Base-by-base conservation (phyloP, 2,329 filamentous ascomycete species). In the Fusarium sp. region DNA sequence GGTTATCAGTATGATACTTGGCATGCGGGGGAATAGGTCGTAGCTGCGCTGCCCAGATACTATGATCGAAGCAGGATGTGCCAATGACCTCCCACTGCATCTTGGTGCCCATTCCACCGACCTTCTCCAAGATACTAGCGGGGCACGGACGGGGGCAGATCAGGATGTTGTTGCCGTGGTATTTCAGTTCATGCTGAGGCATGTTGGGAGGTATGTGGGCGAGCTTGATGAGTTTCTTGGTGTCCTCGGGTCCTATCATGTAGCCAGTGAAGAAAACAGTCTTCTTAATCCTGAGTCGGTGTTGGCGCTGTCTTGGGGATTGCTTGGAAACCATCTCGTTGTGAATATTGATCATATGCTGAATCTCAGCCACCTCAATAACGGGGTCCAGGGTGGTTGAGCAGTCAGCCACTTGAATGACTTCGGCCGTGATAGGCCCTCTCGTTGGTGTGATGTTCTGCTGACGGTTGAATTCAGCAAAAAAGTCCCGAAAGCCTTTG, bases 221-320 rank as follows among this genome's bases (percentile, higher is more conserved):
- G n/a, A 97, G 84, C 8, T 86, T 85, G 57, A 92, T 86, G 37
- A 98, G 83, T 57, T 87, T 88, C 74, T 92, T 87, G 3, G 90
- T 91, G 77, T 96, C 92, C 28, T 87, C 83, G 47, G 88, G 84
- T 40, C 85, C 85, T 69, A 99, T 90, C 79, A 97, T 88, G 80
- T 99, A 98, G 50, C 93, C 93, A 2, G 96, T 97, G 80, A 95
- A 97, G 79, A 94, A 93, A 50, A 97, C 91, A 2, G 89, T 93
- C 77, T 94, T 94, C 78, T 92, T 93, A 77, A 99, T 93, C 71
- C 88, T 85, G 63, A 96, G 84, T 45, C 80, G 82, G 40, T 80
- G 77, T 47, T 78, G 78, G 28, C 79, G 79, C 16, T 73, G 62
- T 41, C 82, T 60, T 76, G 79, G 49, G 67, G 79, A 69, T 47